phyloP scores from a whole-genome alignment of 1,284 basidiomycete genomes.

The Ceratobasidium sp. region DNA sequence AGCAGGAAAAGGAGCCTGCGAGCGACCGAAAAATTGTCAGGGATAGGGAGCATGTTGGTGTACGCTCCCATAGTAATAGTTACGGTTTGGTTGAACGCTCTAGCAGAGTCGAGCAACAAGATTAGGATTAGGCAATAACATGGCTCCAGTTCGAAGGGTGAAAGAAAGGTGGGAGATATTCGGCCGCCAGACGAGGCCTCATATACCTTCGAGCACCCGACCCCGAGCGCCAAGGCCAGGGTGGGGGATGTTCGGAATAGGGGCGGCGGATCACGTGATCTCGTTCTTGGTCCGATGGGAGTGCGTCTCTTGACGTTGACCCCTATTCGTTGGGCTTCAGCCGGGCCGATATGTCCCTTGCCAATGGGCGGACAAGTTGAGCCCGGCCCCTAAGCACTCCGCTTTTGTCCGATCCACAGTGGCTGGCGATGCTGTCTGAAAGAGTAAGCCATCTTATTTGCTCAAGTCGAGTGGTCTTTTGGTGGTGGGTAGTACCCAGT shows the following conservation, averaged over 20 bases:
- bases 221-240: too few relatives aligned
- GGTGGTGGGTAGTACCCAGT: too few relatives aligned
- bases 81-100: constrained; percentile 3
- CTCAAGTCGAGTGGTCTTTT: too few relatives aligned
- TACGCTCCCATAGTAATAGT: not conserved
- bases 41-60: too few relatives aligned
- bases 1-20: too few relatives aligned
- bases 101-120: not conserved
- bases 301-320: not conserved
- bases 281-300: not conserved
- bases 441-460: too few relatives aligned
- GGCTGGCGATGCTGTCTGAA: too few relatives aligned
- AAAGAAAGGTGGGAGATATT: too few relatives aligned
- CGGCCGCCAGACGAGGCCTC: too few relatives aligned
- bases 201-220: too few relatives aligned
- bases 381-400: not conserved
- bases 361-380: not conserved
- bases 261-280: not conserved
- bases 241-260: not conserved
- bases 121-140: not conserved
- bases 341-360: not conserved
- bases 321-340: not conserved
- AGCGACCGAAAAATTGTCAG: too few relatives aligned
- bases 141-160: not conserved
- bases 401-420: too few relatives aligned